These are phyloP conservation scores for Aspergillus indologenus DNA, from an alignment of 495 filamentous ascomycete species.

Conservation along the genomic window DNA sequence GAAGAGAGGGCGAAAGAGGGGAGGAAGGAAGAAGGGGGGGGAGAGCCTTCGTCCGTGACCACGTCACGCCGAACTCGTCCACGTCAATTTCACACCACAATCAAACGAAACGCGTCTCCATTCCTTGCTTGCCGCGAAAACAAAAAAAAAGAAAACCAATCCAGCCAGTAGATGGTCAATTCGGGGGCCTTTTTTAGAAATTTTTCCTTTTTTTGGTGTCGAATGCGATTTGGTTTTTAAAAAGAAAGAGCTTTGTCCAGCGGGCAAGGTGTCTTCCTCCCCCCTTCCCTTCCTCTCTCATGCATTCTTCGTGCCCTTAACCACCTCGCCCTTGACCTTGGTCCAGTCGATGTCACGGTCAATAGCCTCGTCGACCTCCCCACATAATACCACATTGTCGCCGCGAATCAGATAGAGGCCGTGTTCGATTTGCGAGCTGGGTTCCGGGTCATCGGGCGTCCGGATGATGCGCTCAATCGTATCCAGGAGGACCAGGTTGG, in stretches of 20 bases:
- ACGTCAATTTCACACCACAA: background rate
- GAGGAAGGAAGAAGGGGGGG: slow-evolving; percentile 3
- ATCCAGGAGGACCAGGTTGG: slow-evolving; percentile 83
- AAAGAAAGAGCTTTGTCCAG: background rate
- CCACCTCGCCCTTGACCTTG: slow-evolving; percentile 79
- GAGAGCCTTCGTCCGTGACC: background rate
- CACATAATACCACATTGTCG: slow-evolving; percentile 90
- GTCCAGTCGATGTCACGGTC: slow-evolving; percentile 88
- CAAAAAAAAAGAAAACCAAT: too few relatives aligned
- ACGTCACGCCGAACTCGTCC: slow-evolving; percentile 7
- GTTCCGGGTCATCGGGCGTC: slow-evolving; percentile 74
- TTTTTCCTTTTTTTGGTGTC: background rate
- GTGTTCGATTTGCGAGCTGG: slow-evolving; percentile 75
- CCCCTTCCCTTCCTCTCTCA: slow-evolving; percentile 32
- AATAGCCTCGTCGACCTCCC: slow-evolving; percentile 82
- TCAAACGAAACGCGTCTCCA: background rate
- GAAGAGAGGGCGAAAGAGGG: slow-evolving; percentile 1
- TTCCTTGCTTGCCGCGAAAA: background rate
- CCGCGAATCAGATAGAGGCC: slow-evolving; percentile 91
- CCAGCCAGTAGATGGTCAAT: background rate
- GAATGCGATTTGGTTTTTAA: background rate
- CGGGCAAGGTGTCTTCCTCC: background rate
- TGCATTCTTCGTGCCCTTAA: slow-evolving; percentile 77
- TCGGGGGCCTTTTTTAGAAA: background rate
- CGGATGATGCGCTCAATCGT: slow-evolving; percentile 90